Conservation (phyloP, 1,284 basidiomycete genomes). For the Albatrellus sp. region DNA sequence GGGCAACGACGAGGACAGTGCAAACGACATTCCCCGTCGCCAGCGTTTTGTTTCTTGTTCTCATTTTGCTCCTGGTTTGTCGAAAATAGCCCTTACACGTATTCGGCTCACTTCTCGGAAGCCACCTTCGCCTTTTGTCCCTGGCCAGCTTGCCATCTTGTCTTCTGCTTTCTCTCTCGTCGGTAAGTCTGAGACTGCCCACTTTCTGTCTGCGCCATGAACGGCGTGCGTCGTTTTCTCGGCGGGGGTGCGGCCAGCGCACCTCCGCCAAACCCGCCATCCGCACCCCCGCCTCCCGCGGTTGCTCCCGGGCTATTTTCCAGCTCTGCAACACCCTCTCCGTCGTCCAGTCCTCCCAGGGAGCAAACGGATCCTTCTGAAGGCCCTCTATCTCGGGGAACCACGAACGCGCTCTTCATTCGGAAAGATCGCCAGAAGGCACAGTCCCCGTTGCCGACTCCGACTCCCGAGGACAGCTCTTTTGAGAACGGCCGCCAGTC, state of each 20-base stretch:
- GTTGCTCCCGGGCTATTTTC: conserved; percentile 12
- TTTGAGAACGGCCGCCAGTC: not conserved
- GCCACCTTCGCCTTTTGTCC: no score
- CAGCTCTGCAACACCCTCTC: conserved; percentile 12
- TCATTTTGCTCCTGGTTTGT: no score
- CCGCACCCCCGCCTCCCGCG: conserved; percentile 15
- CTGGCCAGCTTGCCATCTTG: no score
- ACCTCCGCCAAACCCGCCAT: conserved; percentile 13
- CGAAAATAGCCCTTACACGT: no score
- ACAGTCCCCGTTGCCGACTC: conserved; percentile 4
- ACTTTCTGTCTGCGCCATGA: conserved; percentile 30
- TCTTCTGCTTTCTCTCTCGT: no score
- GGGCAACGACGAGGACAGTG: no score
- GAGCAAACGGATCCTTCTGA: conserved; percentile 2
- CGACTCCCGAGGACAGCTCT: not conserved
- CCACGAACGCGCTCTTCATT: conserved; percentile 9
- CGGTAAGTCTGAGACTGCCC: no score
- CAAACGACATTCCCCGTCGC: no score
- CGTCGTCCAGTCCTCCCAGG: conserved; percentile 10
- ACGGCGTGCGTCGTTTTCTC: conserved; percentile 61
- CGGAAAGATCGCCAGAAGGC: conserved; percentile 12
- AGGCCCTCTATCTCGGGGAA: not conserved
- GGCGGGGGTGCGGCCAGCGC: conserved; percentile 26
- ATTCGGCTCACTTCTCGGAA: no score
- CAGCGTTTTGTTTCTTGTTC: no score